Conservation (phyloP, 805 yeast genomes). For the Yarrowia deformans region DNA sequence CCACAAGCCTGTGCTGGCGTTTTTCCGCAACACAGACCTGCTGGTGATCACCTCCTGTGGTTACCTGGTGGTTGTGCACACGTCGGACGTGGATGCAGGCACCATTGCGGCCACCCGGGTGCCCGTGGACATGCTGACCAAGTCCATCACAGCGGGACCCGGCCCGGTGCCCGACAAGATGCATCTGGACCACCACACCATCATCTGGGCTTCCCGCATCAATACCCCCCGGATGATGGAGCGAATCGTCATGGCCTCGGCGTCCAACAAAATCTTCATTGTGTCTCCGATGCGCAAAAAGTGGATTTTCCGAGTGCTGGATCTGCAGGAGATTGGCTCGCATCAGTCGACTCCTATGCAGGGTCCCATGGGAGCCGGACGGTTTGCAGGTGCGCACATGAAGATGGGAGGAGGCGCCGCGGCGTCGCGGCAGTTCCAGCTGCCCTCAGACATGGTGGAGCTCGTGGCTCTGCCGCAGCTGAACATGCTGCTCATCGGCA, state of each 20-base stretch:
- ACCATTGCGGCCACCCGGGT: conserved; percentile 15
- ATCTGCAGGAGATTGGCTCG: conserved; percentile 23
- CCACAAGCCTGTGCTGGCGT: conserved; percentile 30
- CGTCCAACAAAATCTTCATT: conserved; percentile 22
- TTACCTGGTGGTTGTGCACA: conserved; percentile 35
- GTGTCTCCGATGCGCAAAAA: conserved; percentile 38
- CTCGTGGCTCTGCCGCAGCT: conserved; percentile 42
- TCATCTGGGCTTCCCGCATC: conserved; percentile 35
- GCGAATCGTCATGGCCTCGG: conserved; percentile 31
- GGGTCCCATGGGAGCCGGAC: conserved; percentile 9
- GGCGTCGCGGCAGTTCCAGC: conserved; percentile 9
- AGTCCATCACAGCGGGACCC: conserved; percentile 32
- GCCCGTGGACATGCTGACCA: conserved; percentile 38
- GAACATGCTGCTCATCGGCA: conserved; percentile 45
- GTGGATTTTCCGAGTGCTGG: conserved; percentile 33
- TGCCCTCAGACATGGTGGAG: conserved; percentile 35
- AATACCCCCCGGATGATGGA: conserved; percentile 39
- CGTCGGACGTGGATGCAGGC: conserved; percentile 28
- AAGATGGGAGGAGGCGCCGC: conserved; percentile 7
- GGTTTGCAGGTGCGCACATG: conserved; percentile 16
- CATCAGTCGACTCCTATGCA: background rate
- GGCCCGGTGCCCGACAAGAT: conserved; percentile 28
- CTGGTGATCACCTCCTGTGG: conserved; percentile 37
- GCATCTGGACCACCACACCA: conserved; percentile 17
- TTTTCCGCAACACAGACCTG: conserved; percentile 28